A percentile compares a stretch with the other conserved stretches of the same genome.
Evolutionary conservation across 495 filamentous ascomycete genomes (phyloP).

Genomic region (Bathelium albidoporum): DNA sequence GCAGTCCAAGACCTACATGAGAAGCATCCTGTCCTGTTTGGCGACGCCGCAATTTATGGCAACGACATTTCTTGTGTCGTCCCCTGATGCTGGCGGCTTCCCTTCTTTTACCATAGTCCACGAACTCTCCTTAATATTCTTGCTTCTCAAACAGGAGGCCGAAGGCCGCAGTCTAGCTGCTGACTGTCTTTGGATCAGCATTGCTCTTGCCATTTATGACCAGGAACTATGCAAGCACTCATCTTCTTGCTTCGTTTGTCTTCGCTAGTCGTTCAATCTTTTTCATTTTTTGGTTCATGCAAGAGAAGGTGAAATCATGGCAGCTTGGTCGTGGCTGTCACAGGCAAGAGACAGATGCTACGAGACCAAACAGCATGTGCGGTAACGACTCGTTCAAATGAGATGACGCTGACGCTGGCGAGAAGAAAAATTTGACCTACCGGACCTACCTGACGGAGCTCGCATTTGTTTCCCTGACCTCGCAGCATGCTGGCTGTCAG

Average conservation of each 20-base stretch:
- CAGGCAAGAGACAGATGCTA: background rate
- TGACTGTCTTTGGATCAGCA: background rate
- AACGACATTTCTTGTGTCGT: too few species aligned
- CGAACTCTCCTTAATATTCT: background rate
- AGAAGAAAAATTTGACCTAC: background rate
- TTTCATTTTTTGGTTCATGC: background rate
- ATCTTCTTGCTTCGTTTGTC: background rate
- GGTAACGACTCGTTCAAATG: background rate
- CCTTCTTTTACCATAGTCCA: background rate
- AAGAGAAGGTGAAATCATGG: background rate
- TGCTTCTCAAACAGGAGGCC: background rate
- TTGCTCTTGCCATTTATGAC: background rate
- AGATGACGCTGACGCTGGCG: background rate
- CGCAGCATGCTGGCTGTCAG: background rate
- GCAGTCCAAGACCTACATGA: too few species aligned
- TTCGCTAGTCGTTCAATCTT: background rate
- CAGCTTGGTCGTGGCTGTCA: background rate
- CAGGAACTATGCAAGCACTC: background rate
- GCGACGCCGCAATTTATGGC: too few species aligned
- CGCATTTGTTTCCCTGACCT: conserved; percentile 4
- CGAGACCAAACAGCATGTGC: background rate
- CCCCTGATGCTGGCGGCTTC: too few species aligned
- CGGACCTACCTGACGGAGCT: background rate
- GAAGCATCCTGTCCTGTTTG: too few species aligned
- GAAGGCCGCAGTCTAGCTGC: background rate